Conservation (phyloP, 1,284 basidiomycete species). For the Sanguinoderma infundibulare region DNA sequence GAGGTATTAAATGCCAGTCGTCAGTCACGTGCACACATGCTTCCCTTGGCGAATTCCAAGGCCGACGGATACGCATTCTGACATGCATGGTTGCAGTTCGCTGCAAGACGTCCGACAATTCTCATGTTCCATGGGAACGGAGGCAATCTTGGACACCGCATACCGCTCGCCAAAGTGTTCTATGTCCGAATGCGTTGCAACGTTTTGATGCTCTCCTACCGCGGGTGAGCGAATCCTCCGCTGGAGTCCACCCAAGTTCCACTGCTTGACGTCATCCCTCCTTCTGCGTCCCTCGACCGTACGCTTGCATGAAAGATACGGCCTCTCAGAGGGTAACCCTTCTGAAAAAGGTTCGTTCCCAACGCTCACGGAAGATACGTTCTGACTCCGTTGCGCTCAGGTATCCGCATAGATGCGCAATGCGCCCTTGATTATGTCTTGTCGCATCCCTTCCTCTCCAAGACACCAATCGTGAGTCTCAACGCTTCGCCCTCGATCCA, state of each 20-base stretch:
- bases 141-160: slow-evolving; percentile 83
- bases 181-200: slow-evolving; percentile 86
- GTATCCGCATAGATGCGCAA: slow-evolving; percentile 82
- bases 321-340: slow-evolving; percentile 80
- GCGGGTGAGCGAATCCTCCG: slow-evolving; percentile 59
- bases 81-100: slow-evolving; percentile 44
- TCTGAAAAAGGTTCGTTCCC: slow-evolving; percentile 73
- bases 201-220: slow-evolving; percentile 87
- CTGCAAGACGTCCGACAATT: slow-evolving; percentile 77
- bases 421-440: slow-evolving; percentile 80
- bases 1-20: background rate
- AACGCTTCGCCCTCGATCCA: slow-evolving; percentile 9
- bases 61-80: background rate
- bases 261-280: background rate
- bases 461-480: slow-evolving; percentile 65
- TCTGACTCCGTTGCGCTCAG: slow-evolving; percentile 40
- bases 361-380: slow-evolving; percentile 7
- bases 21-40: background rate
- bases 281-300: background rate
- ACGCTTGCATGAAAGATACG: slow-evolving; percentile 60
- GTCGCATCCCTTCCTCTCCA: slow-evolving; percentile 68
- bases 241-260: background rate
- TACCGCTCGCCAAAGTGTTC: slow-evolving; percentile 90
- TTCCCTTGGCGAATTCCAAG: background rate
- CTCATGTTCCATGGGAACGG: slow-evolving; percentile 93